These are phyloP conservation scores for Yarrowia porcina DNA, from an alignment of 805 yeast genomes.

Conservation along the genomic window DNA sequence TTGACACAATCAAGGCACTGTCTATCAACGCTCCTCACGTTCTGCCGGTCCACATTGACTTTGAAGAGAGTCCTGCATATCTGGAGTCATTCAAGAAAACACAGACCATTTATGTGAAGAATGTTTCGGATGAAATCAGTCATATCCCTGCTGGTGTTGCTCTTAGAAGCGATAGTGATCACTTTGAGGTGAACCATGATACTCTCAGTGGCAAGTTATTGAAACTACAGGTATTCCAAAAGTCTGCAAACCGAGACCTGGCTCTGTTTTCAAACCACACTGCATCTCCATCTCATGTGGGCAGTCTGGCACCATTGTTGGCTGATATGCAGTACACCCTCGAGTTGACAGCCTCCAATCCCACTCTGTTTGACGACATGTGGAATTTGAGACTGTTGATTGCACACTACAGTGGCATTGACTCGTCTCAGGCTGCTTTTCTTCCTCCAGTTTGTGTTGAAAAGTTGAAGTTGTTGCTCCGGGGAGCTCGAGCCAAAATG, in stretches of 20 bases:
- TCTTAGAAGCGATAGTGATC: slow-evolving; percentile 41
- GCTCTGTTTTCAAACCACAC: slow-evolving; percentile 21
- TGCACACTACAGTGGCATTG: slow-evolving; percentile 51
- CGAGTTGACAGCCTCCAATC: slow-evolving; percentile 43
- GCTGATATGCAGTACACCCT: slow-evolving; percentile 58
- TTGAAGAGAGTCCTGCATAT: slow-evolving; percentile 37
- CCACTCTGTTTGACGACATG: slow-evolving; percentile 50
- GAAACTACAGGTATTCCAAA: slow-evolving; percentile 14
- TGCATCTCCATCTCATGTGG: neutral
- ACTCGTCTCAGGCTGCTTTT: slow-evolving; percentile 35
- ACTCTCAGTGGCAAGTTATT: slow-evolving; percentile 14
- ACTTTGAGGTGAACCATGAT: slow-evolving; percentile 28
- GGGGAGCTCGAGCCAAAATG: slow-evolving; percentile 18
- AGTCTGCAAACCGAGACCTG: slow-evolving; percentile 20
- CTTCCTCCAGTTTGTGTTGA: slow-evolving; percentile 16
- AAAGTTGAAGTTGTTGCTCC: slow-evolving; percentile 14
- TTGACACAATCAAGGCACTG: slow-evolving; percentile 49
- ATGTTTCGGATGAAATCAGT: slow-evolving; percentile 33
- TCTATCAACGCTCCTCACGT: slow-evolving; percentile 42
- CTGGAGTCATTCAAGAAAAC: slow-evolving; percentile 13
- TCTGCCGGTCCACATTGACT: slow-evolving; percentile 53
- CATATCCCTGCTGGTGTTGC: slow-evolving; percentile 37
- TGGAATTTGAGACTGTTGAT: slow-evolving; percentile 63
- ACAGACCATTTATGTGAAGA: slow-evolving; percentile 36
- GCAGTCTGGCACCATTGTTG: slow-evolving; percentile 36